Evolutionary conservation across 768 basidiomycete genomes (phyloP).

Genomic region (Mycena epipterygia): DNA sequence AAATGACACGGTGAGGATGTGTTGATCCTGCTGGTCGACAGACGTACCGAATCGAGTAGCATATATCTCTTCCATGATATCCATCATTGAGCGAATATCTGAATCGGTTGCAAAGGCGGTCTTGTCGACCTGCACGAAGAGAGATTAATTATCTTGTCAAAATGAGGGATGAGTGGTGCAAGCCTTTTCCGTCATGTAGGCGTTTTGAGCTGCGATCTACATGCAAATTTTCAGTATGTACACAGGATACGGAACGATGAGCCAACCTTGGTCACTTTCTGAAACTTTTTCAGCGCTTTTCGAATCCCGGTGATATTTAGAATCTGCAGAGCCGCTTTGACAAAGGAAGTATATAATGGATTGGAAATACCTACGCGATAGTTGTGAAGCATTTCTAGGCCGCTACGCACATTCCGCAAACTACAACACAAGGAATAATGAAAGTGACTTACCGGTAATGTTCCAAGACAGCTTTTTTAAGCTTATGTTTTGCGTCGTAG

Average conservation of each 20-base stretch:
- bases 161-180: background rate
- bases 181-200: slow-evolving; percentile 88
- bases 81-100: slow-evolving; percentile 74
- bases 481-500: slow-evolving; percentile 83
- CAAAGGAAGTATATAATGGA: background rate
- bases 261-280: slow-evolving; percentile 78
- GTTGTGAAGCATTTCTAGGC: slow-evolving; percentile 87
- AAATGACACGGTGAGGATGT: slow-evolving; percentile 3
- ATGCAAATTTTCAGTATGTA: background rate
- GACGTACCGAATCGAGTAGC: slow-evolving; percentile 81
- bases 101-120: slow-evolving; percentile 77
- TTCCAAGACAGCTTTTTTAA: slow-evolving; percentile 88
- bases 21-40: background rate
- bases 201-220: slow-evolving; percentile 77
- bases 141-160: slow-evolving; percentile 3
- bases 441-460: slow-evolving; percentile 75
- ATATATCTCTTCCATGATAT: slow-evolving; percentile 83
- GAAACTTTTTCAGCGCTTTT: slow-evolving; percentile 89
- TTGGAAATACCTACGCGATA: slow-evolving; percentile 73
- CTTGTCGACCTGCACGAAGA: slow-evolving; percentile 73
- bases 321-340: slow-evolving; percentile 58
- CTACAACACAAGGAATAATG: background rate
- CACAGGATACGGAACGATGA: background rate
- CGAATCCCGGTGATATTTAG: slow-evolving; percentile 93
- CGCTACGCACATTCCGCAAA: slow-evolving; percentile 55